These are phyloP conservation scores for Podaxis carcinomalis DNA, from an alignment of 768 basidiomycete genomes.

Conservation along the genomic window DNA sequence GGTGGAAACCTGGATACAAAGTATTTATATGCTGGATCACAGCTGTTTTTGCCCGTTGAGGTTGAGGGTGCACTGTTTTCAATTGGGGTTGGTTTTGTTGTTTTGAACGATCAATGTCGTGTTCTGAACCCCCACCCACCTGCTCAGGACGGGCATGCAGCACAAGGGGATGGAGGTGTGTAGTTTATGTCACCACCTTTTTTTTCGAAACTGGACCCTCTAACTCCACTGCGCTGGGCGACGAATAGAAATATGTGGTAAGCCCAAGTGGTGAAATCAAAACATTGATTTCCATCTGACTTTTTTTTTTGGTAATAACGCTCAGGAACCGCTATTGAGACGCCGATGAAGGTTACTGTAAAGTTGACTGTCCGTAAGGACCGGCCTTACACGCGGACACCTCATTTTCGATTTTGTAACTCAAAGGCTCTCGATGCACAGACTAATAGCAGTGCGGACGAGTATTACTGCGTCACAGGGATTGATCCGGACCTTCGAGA, in stretches of 20 bases:
- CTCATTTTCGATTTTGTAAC: constrained; percentile 43
- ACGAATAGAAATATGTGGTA: constrained; percentile 54
- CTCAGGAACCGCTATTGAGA: constrained; percentile 60
- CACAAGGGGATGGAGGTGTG: constrained; percentile 63
- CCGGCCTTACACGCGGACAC: constrained; percentile 52
- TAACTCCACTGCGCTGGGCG: not conserved
- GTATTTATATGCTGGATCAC: constrained; percentile 51
- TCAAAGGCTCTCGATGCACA: constrained; percentile 16
- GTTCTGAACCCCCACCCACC: not conserved
- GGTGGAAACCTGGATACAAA: constrained; percentile 63
- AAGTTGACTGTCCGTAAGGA: constrained; percentile 55
- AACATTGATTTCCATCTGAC: not conserved
- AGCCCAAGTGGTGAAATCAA: constrained; percentile 13
- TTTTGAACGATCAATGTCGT: not conserved
- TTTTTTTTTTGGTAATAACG: not conserved
- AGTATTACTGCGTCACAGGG: constrained; percentile 58
- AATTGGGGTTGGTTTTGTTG: constrained; percentile 41
- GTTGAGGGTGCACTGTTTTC: constrained; percentile 59
- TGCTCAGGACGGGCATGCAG: constrained; percentile 58
- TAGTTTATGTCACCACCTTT: not conserved
- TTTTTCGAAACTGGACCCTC: not conserved
- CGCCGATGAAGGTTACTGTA: constrained; percentile 51
- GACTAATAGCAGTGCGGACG: constrained; percentile 18
- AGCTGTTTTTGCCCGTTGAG: constrained; percentile 53
- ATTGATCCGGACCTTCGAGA: constrained; percentile 51